A percentile compares a stretch with the other conserved stretches of the same genome.
Evolutionary conservation across 1,284 basidiomycete genomes (phyloP).

Genomic region (Austroboletus niveus): DNA sequence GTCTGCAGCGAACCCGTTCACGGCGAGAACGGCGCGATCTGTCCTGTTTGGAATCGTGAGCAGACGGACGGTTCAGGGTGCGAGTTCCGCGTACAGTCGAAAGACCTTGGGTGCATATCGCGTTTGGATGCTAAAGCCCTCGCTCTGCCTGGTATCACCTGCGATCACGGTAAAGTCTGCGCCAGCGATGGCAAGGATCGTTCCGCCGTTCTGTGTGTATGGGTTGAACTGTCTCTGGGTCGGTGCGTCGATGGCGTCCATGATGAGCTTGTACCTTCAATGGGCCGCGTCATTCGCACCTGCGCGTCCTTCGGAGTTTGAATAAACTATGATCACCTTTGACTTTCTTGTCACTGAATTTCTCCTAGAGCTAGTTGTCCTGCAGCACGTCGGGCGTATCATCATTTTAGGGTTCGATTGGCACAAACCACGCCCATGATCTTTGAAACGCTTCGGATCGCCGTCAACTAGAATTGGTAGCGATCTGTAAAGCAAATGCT

Average conservation of each 20-base stretch:
- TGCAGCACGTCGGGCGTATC: too few species aligned
- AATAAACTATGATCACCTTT: neutral
- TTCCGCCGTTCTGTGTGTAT: slow-evolving; percentile 89
- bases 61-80: neutral
- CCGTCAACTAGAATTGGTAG: too few species aligned
- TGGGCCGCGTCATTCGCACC: slow-evolving; percentile 27
- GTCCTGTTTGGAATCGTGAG: slow-evolving; percentile 52
- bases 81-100: slow-evolving; percentile 52
- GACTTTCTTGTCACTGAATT: too few species aligned
- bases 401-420: too few species aligned
- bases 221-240: slow-evolving; percentile 77
- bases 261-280: slow-evolving; percentile 25
- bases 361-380: too few species aligned
- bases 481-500: too few species aligned
- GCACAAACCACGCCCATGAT: too few species aligned
- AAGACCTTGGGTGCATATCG: slow-evolving; percentile 94
- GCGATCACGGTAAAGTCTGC: slow-evolving; percentile 91
- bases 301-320: slow-evolving; percentile 5
- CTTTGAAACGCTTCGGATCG: too few species aligned
- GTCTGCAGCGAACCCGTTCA: slow-evolving; percentile 94
- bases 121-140: slow-evolving; percentile 94
- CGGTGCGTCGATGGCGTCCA: slow-evolving; percentile 43
- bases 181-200: slow-evolving; percentile 92
- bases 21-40: slow-evolving; percentile 89
- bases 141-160: slow-evolving; percentile 91